Evolutionary conservation across 805 yeast genomes (phyloP).

Genomic region (Saturnispora dispora): DNA sequence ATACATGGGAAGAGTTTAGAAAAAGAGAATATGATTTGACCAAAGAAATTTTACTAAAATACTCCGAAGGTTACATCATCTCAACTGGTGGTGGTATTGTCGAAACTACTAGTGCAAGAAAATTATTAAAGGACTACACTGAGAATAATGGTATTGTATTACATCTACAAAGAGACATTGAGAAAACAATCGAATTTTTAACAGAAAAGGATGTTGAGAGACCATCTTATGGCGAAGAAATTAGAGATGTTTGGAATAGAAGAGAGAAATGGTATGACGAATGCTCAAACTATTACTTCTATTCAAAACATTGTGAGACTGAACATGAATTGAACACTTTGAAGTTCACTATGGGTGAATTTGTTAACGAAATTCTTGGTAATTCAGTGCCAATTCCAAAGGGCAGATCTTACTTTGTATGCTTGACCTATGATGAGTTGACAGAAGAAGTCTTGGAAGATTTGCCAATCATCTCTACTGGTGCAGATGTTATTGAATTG

Average conservation of each 20-base stretch:
- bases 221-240: constrained; percentile 80
- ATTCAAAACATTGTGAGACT: constrained; percentile 59
- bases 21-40: constrained; percentile 51
- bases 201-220: constrained; percentile 66
- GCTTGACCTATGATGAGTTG: constrained; percentile 62
- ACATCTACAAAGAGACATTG: constrained; percentile 83
- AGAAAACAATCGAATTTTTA: constrained; percentile 68
- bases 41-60: constrained; percentile 35
- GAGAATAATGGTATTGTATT: constrained; percentile 69
- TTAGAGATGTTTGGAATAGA: constrained; percentile 73
- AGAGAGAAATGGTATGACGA: constrained; percentile 73
- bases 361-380: constrained; percentile 57
- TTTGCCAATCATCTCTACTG: constrained; percentile 49
- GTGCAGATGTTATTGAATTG: constrained; percentile 76
- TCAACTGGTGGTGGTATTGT: constrained; percentile 98
- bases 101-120: constrained; percentile 63
- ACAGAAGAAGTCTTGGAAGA: constrained; percentile 28
- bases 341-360: constrained; percentile 49
- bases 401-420: constrained; percentile 56
- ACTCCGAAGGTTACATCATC: constrained; percentile 48
- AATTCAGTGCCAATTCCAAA: constrained; percentile 31
- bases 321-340: constrained; percentile 47
- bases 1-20: constrained; percentile 90
- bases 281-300: constrained; percentile 71
- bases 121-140: constrained; percentile 45